These are phyloP conservation scores for Mycogone perniciosa DNA, from an alignment of 2,329 filamentous ascomycete species.

Conservation along the genomic window DNA sequence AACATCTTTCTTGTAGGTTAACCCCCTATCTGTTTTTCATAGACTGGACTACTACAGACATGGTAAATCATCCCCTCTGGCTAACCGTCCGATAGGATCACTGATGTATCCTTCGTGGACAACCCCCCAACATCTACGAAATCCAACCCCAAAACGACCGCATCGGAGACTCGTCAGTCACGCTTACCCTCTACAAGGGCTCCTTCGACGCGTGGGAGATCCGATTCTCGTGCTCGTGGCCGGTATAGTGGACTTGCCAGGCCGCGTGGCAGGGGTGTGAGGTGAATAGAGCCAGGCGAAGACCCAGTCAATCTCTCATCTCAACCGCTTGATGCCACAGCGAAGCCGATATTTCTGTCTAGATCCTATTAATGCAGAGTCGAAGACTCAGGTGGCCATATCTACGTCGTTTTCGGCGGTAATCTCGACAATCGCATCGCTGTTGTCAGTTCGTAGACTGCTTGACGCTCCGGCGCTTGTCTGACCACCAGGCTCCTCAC, in stretches of 20 bases:
- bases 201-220: conserved; percentile 26
- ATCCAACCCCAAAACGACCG: conserved; percentile 40
- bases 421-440: conserved; percentile 7
- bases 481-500: conserved; percentile 78
- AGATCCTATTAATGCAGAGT: background rate
- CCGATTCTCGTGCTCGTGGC: conserved; percentile 24
- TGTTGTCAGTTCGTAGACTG: conserved; percentile 65
- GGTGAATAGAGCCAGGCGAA: conserved; percentile 25
- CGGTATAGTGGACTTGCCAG: conserved; percentile 41
- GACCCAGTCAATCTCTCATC: too few species aligned
- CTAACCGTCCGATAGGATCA: conserved; percentile 55
- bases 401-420: conserved; percentile 24
- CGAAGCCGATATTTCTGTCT: too few species aligned
- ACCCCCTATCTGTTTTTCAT: background rate
- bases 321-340: too few species aligned
- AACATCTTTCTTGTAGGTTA: conserved; percentile 73
- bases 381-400: conserved; percentile 23
- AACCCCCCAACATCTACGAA: conserved; percentile 60
- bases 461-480: conserved; percentile 77
- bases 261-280: conserved; percentile 40
- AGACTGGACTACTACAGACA: background rate
- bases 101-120: conserved; percentile 85
- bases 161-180: conserved; percentile 38
- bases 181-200: conserved; percentile 43
- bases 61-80: background rate